Base-by-base conservation (phyloP, 2,329 filamentous ascomycete genomes). In the Helotiales sp. region DNA sequence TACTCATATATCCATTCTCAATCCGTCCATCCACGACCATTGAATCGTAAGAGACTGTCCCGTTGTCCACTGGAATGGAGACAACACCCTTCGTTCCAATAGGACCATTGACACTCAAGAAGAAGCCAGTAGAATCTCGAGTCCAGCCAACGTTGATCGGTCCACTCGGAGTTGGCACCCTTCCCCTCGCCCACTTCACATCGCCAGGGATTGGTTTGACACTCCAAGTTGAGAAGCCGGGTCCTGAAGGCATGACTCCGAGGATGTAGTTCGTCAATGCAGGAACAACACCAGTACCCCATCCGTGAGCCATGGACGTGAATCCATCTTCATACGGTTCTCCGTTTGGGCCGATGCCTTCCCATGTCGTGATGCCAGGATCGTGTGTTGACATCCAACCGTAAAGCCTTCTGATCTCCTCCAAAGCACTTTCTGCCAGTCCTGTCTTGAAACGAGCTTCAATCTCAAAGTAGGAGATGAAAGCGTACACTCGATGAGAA, bases 391-490 rank as follows among this genome's bases (percentile, higher is more conserved):
- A 74, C 84, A 86, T 86, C 80, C 82, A 84, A 3, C 82, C 82
- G 68, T 84, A 85, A 17, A 84, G 74, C 20, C 83, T 76, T 49
- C 78, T 74, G 15, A 85, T 76, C 72, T 84, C 79, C 28, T 85
- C 82, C 0, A 84, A 72, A 0, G 80, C 83, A 6, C 78, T 79
- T 1, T 67, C 71, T 0, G 75, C 75, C 3, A 75, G 64, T 0
- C 77, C 79, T 24, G 75, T 74, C 13, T 72, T 72, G 70, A 86
- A 84, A 10, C 83, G 81, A 13, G 83, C 84, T n/a, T 80, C 78
- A 20, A 83, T 77, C 75, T 86, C 84, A 69, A 86, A 85, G 72
- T 83, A 86, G 1, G 83, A 85, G 20, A 82, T 80, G 68, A 86
- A 85, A 2, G 84, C 78, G 63, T 86, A 86, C 3, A 85, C 83